Base-by-base conservation (phyloP, 495 filamentous ascomycete species). In the Aspergillus biplanus region DNA sequence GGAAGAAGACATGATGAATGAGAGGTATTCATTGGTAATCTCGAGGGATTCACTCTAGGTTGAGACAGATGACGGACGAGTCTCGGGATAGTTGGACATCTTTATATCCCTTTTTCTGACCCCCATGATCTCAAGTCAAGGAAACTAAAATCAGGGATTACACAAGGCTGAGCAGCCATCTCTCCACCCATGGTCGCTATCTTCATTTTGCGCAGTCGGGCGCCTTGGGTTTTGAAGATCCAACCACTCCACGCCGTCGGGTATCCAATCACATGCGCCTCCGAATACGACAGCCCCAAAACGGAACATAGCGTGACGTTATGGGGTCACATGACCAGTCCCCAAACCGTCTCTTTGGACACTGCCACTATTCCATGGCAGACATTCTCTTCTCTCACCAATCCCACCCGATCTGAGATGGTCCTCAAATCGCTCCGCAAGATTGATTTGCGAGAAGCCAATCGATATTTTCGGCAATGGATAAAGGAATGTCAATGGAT, bases 241-340 rank as follows among this genome's bases (percentile, higher is more conserved):
- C 16, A 47, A 47, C 18, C 56, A 33, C 21, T 32, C 12, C 21
- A 12, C 11, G 11, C 35, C n/a, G 34, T 37, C 7, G 50, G 35
- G 15, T 18, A 35, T 8, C 66, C 62, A 65, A 65, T 65, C 50
- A 63, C 0, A 46, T 18, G n/a, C n/a, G 12, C 13, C 44, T 33
- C 27, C 63, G 63, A 61, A 58, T 68, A 68, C 66, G 66, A 65
- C 6, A n/a, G 35, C 6, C 33, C 65, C 35, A 35, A 55, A 58
- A 50, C 3, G 15, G 47, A 18, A 50, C 6, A 4, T 11, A 11
- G 11, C 39, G 4, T 44, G 39, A 44, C 13, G 37, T 39, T 13
- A 39, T 39, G 37, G 37, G 13, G 13, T 44, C 39, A 44, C 39
- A 11, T 44, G 39, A 44, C 39, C 39, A 44, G 5, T 7, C 39